These are phyloP conservation scores for Craterostigma plantagineum DNA, from an alignment of 257 asterid genomes.

Conservation along the genomic window DNA sequence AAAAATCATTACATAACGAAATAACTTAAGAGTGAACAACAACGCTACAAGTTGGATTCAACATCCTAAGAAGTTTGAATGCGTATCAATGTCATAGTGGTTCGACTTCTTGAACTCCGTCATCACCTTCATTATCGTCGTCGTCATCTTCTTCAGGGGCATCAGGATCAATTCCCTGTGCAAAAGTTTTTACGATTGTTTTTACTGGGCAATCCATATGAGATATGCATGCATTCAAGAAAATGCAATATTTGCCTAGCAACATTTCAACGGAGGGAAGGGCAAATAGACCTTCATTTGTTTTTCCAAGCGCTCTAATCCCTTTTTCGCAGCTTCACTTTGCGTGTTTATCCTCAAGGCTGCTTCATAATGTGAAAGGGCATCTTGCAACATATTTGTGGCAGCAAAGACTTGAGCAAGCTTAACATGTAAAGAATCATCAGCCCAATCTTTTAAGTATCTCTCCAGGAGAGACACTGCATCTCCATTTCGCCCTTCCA, in stretches of 20 bases:
- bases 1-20: too few species aligned
- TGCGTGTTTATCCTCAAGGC: slow-evolving; percentile 84
- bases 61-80: too few species aligned
- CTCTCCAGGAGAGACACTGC: slow-evolving; percentile 80
- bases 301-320: slow-evolving; percentile 90
- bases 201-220: background rate
- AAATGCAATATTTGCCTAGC: too few species aligned
- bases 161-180: slow-evolving; percentile 90
- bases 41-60: too few species aligned
- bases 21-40: too few species aligned
- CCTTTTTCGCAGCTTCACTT: slow-evolving; percentile 78
- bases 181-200: background rate
- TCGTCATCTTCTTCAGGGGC: slow-evolving; percentile 97
- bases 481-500: slow-evolving; percentile 87
- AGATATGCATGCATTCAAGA: background rate
- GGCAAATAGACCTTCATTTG: slow-evolving; percentile 99
- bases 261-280: too few species aligned
- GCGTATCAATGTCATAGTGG: slow-evolving; percentile 25
- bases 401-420: slow-evolving; percentile 93
- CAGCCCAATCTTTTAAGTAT: slow-evolving; percentile 88
- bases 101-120: slow-evolving; percentile 69
- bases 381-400: slow-evolving; percentile 82
- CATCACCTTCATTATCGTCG: slow-evolving; percentile 72
- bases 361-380: slow-evolving; percentile 84
- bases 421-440: slow-evolving; percentile 87